Evolutionary conservation across 2,329 filamentous ascomycete species (phyloP).

Genomic region (Penicillium capsulatum): DNA sequence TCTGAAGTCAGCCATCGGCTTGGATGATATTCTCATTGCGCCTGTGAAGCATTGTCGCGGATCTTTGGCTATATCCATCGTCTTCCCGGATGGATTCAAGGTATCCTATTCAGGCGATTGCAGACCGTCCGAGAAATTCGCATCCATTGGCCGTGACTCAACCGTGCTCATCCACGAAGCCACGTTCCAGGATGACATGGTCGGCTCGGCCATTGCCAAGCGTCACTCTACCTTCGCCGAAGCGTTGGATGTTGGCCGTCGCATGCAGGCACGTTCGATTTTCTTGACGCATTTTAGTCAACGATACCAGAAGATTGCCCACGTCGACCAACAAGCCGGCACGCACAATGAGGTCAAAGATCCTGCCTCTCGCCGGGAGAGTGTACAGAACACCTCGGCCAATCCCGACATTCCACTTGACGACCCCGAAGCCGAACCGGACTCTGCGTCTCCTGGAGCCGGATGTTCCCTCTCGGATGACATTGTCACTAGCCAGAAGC

Average conservation of each 20-base stretch:
- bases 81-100: slow-evolving; percentile 75
- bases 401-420: slow-evolving; percentile 29
- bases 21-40: slow-evolving; percentile 64
- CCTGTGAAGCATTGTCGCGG: slow-evolving; percentile 74
- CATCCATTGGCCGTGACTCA: slow-evolving; percentile 64
- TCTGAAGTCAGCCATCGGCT: slow-evolving; percentile 53
- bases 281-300: slow-evolving; percentile 94
- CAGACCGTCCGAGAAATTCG: slow-evolving; percentile 68
- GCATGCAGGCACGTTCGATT: slow-evolving; percentile 75
- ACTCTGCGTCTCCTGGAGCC: slow-evolving; percentile 2
- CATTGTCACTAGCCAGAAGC: slow-evolving; percentile 9
- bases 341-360: slow-evolving; percentile 9
- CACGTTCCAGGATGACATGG: slow-evolving; percentile 85
- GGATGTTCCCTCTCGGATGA: slow-evolving; percentile 12
- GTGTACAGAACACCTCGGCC: slow-evolving; percentile 11
- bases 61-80: slow-evolving; percentile 71
- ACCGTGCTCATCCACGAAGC: slow-evolving; percentile 93
- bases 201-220: slow-evolving; percentile 75
- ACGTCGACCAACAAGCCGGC: slow-evolving; percentile 37
- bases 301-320: slow-evolving; percentile 73
- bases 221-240: slow-evolving; percentile 86
- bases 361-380: slow-evolving; percentile 3
- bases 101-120: slow-evolving; percentile 94
- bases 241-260: slow-evolving; percentile 69
- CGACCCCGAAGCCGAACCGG: slow-evolving; percentile 22